Conservation (phyloP, 1,139 yeast species). For the Candida buenavistaensis region DNA sequence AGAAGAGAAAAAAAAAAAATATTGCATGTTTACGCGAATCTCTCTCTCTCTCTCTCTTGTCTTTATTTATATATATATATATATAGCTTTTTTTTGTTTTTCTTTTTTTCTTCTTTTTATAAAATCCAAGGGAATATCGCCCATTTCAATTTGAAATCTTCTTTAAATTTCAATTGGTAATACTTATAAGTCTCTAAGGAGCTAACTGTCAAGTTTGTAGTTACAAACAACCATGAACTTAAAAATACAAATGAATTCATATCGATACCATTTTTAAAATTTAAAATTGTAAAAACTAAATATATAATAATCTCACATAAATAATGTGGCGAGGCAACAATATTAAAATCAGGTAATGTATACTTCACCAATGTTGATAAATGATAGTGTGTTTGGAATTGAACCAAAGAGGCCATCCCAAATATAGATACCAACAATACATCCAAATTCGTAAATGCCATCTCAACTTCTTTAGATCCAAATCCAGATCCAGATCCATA, state of each 20-base stretch:
- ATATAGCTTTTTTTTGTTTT: neutral
- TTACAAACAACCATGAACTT: constrained; percentile 54
- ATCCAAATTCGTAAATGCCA: constrained; percentile 16
- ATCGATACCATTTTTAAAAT: constrained; percentile 15
- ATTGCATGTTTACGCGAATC: constrained; percentile 40
- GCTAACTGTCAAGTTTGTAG: constrained; percentile 58
- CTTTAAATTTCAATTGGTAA: constrained; percentile 39
- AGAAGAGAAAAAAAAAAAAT: constrained; percentile 51
- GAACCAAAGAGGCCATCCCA: constrained; percentile 51
- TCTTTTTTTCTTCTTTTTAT: constrained; percentile 1
- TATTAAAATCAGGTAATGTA: constrained; percentile 52
- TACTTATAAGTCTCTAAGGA: constrained; percentile 58
- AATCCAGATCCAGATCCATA: too few relatives aligned
- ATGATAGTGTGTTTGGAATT: constrained; percentile 57
- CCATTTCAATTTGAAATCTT: constrained; percentile 20
- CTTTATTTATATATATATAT: neutral
- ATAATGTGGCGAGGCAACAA: constrained; percentile 76
- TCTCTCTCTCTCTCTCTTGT: neutral
- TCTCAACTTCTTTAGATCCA: constrained; percentile 6
- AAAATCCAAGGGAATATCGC: constrained; percentile 23
- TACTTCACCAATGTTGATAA: constrained; percentile 67
- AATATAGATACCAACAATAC: constrained; percentile 29
- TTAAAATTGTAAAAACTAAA: constrained; percentile 28
- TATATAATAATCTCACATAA: constrained; percentile 73
- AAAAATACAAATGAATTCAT: constrained; percentile 19